Evolutionary conservation across 2,329 filamentous ascomycete species (phyloP), one percentile per base, ranked within the genome.

Genomic region (Botrytis aclada): DNA sequence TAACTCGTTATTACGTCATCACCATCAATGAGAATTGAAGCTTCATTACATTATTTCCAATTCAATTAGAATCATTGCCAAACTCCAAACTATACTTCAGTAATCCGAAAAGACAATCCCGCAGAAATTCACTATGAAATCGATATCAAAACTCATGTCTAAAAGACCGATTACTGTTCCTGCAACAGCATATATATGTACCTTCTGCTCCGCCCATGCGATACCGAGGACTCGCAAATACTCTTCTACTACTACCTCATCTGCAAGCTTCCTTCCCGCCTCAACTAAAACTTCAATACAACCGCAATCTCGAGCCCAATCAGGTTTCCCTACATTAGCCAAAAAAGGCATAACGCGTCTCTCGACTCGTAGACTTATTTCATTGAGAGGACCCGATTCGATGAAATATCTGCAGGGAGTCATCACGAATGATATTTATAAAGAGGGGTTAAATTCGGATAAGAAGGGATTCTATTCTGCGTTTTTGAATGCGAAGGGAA

Each of bases 391-490:
- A 4, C 86, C 86, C 5, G 95, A 98, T 79, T 90, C 94, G 45
- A 87, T 92, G 64, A 91, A 92, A 77, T 98, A 95, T 82, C 88
- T 99, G 3, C 94, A 98, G 81, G 95, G 95, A 71, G 88, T 97
- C 72, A 88, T 96, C 76, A 97, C 95, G 75, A 92, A 90, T 75
- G 87, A 94, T 75, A 82, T 88, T 70, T 82, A 87, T 0, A 79
- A 84, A 12, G 80, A 82, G 67, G 73, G 83, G 3, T 56, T 56
- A 18, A 29, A 56, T 18, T 56, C n/a, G n/a, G 82, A 82, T 37
- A 79, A 77, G 5, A 82, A 84, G 0, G 91, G 89, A 6, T 90
- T 92, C 81, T 98, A 97, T 82, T 87, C 92, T 10, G 93, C 90
- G 0, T 97, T 99, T 79, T 86, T 99, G 60, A 97, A 92, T 77